These are phyloP conservation scores for Cymbopogon citratus DNA, from an alignment of 176 grass and related monocot species.

Conservation along the genomic window DNA sequence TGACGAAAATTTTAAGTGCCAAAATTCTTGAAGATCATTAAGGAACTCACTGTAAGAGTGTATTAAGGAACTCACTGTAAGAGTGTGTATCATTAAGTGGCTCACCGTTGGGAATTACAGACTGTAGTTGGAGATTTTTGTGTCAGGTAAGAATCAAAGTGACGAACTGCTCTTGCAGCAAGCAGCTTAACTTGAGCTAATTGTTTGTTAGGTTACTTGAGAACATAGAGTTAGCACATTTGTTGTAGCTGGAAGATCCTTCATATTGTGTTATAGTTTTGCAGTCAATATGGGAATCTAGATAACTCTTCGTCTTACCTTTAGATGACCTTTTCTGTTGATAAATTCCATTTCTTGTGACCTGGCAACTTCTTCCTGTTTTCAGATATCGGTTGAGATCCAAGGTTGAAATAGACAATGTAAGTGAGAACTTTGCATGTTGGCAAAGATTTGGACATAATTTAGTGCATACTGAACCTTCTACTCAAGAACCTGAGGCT, in stretches of 20 bases:
- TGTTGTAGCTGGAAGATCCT: neutral
- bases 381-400: slow-evolving; percentile 57
- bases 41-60: neutral
- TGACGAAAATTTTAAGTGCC: neutral
- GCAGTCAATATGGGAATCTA: no score
- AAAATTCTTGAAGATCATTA: neutral
- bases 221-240: neutral
- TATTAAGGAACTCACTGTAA: neutral
- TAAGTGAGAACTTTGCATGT: slow-evolving; percentile 69
- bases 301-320: neutral
- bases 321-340: neutral
- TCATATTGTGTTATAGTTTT: neutral
- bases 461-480: slow-evolving; percentile 29
- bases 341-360: slow-evolving; percentile 1
- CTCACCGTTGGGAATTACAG: neutral
- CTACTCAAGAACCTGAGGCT: slow-evolving; percentile 61
- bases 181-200: neutral
- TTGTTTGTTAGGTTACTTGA: neutral
- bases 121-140: neutral
- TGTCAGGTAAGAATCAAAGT: neutral
- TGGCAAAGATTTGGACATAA: slow-evolving; percentile 80
- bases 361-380: neutral
- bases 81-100: neutral
- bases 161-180: neutral
- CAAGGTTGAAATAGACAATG: slow-evolving; percentile 89